Evolutionary conservation across 1,284 basidiomycete genomes (phyloP).

Genomic region (Marasmius oreades): DNA sequence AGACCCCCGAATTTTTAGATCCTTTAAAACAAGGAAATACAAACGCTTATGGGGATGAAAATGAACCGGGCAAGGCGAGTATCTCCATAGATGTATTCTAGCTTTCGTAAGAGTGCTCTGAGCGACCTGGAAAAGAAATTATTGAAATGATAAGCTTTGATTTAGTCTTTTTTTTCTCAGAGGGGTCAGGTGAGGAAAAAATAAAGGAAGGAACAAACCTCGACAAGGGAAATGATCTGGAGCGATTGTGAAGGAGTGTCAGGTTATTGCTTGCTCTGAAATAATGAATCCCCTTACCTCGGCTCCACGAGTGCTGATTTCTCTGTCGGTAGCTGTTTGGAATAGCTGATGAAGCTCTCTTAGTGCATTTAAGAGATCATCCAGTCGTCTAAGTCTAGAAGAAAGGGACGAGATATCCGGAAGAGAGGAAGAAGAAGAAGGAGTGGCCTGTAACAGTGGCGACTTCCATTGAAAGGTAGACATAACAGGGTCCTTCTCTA

Average conservation of each 20-base stretch:
- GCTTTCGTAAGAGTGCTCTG: constrained; percentile 11
- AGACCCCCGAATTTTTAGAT: constrained; percentile 3
- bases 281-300: constrained; percentile 6
- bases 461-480: background rate
- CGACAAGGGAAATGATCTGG: constrained; percentile 1
- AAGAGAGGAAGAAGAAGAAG: constrained; percentile 3
- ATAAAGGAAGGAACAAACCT: background rate
- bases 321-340: constrained; percentile 6
- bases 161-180: background rate
- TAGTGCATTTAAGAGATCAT: constrained; percentile 5
- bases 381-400: constrained; percentile 9
- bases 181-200: background rate
- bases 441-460: background rate
- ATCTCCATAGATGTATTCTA: constrained; percentile 10
- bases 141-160: background rate
- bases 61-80: constrained; percentile 10
- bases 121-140: constrained; percentile 9
- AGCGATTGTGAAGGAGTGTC: background rate
- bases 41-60: constrained; percentile 11
- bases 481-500: background rate
- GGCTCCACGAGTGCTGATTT: constrained; percentile 4
- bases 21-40: constrained; percentile 13
- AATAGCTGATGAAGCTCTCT: constrained; percentile 9
- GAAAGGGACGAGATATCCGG: constrained; percentile 4
- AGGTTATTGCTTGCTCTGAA: background rate